Conservation (phyloP, 345 rosid species). For the Hibiscus syriacus region DNA sequence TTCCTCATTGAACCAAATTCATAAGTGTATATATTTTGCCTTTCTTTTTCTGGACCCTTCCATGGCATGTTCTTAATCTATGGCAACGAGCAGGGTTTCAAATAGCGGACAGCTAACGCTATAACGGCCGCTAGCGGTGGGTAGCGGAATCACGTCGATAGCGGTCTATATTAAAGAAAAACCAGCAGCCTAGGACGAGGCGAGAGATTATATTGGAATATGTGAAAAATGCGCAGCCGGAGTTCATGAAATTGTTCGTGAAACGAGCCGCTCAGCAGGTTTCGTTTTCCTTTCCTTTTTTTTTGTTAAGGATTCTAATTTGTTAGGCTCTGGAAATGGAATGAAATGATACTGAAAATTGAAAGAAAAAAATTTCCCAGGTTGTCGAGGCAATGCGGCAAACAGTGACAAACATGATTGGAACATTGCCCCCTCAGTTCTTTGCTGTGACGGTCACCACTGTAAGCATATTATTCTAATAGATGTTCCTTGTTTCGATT, state of each 20-base stretch:
- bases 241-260: conserved; percentile 86
- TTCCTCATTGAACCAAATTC: not conserved
- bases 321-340: not conserved
- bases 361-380: conserved; percentile 17
- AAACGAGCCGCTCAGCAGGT: conserved; percentile 90
- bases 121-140: too few species aligned
- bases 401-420: conserved; percentile 93
- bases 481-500: not conserved
- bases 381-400: conserved; percentile 97
- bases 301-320: not conserved
- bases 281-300: conserved; percentile 3
- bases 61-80: conserved; percentile 27
- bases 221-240: conserved; percentile 91
- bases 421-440: conserved; percentile 85
- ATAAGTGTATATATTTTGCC: conserved; percentile 6
- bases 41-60: conserved; percentile 5
- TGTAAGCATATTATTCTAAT: conserved; percentile 37
- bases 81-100: too few species aligned
- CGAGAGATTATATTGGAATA: conserved; percentile 85
- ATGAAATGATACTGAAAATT: not conserved
- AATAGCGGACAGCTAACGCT: too few species aligned
- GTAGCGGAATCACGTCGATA: too few species aligned
- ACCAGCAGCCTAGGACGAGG: conserved; percentile 53
- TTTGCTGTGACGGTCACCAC: conserved; percentile 74
- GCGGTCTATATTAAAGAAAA: too few species aligned